Evolutionary conservation across 1,284 basidiomycete genomes (phyloP).

Genomic region (Agroathelia rolfsii): DNA sequence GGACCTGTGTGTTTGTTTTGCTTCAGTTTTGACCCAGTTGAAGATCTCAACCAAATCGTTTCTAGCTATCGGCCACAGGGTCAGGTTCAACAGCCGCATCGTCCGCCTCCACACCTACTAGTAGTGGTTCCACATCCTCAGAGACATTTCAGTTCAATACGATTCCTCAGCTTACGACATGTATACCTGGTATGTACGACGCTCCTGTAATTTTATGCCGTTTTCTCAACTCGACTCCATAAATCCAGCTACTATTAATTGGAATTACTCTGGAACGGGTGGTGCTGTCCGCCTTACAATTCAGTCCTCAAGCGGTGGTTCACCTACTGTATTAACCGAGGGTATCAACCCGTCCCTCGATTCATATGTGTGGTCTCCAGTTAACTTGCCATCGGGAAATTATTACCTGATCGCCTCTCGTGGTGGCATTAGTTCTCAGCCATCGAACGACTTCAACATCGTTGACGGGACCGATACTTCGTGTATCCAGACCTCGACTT

Average conservation of each 20-base stretch:
- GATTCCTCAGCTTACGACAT: slow-evolving; percentile 23
- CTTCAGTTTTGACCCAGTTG: too few relatives aligned
- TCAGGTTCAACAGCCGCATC: too few relatives aligned
- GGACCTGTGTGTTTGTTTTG: too few relatives aligned
- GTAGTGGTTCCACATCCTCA: too few relatives aligned
- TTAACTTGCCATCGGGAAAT: slow-evolving; percentile 33
- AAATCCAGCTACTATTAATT: slow-evolving; percentile 27
- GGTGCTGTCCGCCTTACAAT: slow-evolving; percentile 16
- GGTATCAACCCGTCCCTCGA: slow-evolving; percentile 12
- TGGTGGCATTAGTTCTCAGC: slow-evolving; percentile 4
- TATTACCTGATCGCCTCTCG: slow-evolving; percentile 25
- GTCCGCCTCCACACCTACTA: too few relatives aligned
- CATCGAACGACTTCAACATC: slow-evolving; percentile 23
- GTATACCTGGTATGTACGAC: too few relatives aligned
- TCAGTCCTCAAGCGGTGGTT: slow-evolving; percentile 8
- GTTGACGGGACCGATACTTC: slow-evolving; percentile 28
- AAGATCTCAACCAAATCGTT: too few relatives aligned
- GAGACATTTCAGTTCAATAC: too few relatives aligned
- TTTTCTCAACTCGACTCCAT: too few relatives aligned
- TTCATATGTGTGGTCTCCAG: slow-evolving; percentile 23
- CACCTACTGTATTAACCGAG: slow-evolving; percentile 12
- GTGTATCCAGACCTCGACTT: too few relatives aligned
- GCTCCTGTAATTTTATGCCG: too few relatives aligned
- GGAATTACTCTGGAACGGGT: slow-evolving; percentile 26
- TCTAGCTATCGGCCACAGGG: too few relatives aligned